A percentile compares a stretch with the other conserved stretches of the same genome.
Evolutionary conservation across 768 basidiomycete genomes (phyloP).

Genomic region (Mycena albidolilacea): DNA sequence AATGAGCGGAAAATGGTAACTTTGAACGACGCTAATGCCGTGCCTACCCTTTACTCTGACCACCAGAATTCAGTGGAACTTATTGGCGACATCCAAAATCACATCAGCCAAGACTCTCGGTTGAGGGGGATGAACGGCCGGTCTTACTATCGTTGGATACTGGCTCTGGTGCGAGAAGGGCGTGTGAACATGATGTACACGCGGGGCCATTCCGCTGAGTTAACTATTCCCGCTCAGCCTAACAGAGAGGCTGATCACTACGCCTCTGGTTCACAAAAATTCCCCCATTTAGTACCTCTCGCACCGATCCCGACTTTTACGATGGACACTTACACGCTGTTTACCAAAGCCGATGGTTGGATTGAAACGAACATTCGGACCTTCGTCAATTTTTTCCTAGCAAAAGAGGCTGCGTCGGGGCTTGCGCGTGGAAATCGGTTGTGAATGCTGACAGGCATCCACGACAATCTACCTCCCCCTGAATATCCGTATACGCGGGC

Average conservation of each 20-base stretch:
- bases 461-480: not conserved
- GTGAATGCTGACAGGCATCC: not conserved
- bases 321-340: conserved; percentile 16
- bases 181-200: not conserved
- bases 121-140: conserved; percentile 18
- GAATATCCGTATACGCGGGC: not conserved
- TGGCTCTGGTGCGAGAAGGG: not conserved
- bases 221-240: not conserved
- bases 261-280: conserved; percentile 5
- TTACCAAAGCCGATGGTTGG: conserved; percentile 4
- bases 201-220: conserved; percentile 19
- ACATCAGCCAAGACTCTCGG: not conserved
- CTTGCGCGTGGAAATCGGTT: not conserved
- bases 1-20: too few species aligned
- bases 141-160: conserved; percentile 26
- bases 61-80: not conserved
- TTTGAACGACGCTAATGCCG: too few species aligned
- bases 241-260: conserved; percentile 25
- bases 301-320: conserved; percentile 13
- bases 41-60: not conserved
- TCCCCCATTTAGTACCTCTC: not conserved
- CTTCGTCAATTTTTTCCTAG: conserved; percentile 13
- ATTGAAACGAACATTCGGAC: conserved; percentile 24
- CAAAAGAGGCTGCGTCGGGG: not conserved
- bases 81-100: not conserved